These are phyloP conservation scores for Termitomyces sp. DNA, from an alignment of 768 basidiomycete genomes.

Conservation along the genomic window DNA sequence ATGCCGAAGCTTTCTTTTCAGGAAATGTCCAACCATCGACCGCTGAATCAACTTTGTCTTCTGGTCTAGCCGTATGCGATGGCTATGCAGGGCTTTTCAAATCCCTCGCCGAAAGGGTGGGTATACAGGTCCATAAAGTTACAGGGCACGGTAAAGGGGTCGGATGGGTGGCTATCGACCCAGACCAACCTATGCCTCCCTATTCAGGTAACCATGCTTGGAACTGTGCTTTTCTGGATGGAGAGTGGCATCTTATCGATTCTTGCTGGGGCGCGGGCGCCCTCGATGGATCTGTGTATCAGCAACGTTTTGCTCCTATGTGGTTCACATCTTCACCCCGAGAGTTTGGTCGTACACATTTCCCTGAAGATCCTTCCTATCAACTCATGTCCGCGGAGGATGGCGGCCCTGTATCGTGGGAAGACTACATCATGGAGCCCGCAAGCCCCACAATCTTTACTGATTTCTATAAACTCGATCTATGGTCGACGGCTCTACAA, in stretches of 20 bases:
- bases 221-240: slow-evolving; percentile 43
- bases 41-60: slow-evolving; percentile 33
- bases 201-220: slow-evolving; percentile 43
- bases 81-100: slow-evolving; percentile 45
- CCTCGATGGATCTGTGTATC: slow-evolving; percentile 30
- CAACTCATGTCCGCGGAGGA: slow-evolving; percentile 37
- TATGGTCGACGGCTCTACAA: slow-evolving; percentile 30
- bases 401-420: slow-evolving; percentile 37
- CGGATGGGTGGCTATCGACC: slow-evolving; percentile 31
- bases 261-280: slow-evolving; percentile 48
- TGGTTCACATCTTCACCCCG: slow-evolving; percentile 40
- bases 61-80: slow-evolving; percentile 47
- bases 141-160: slow-evolving; percentile 46
- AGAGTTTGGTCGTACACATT: slow-evolving; percentile 43
- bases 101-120: slow-evolving; percentile 33
- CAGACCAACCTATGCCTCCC: slow-evolving; percentile 31
- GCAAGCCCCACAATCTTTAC: slow-evolving; percentile 32
- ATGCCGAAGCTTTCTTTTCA: slow-evolving; percentile 38
- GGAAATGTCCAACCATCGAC: slow-evolving; percentile 34
- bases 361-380: slow-evolving; percentile 39
- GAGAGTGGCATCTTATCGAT: slow-evolving; percentile 44
- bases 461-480: slow-evolving; percentile 31
- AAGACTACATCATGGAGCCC: slow-evolving; percentile 41
- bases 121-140: slow-evolving; percentile 37
- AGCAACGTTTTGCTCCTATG: slow-evolving; percentile 30